phyloP scores from a whole-genome alignment of 2,329 filamentous ascomycete genomes.

The Aspergillus oerlinghausenensis region DNA sequence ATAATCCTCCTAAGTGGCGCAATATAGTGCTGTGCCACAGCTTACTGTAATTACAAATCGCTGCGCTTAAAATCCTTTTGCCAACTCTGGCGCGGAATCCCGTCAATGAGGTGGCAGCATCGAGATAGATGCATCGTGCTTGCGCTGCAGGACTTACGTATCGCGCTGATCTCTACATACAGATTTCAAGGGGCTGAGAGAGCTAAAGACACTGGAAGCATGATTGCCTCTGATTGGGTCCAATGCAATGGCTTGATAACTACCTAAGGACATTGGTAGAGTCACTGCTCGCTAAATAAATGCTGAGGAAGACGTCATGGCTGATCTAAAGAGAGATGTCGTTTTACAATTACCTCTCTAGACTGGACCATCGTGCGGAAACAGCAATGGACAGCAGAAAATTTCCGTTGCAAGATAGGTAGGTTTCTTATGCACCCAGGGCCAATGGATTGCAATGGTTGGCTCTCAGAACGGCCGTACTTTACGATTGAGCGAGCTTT shows the following conservation, averaged over 20 bases:
- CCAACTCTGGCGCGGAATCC: constrained; percentile 2
- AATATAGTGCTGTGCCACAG: constrained; percentile 10
- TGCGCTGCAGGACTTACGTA: constrained; percentile 4
- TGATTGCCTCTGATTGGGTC: background rate
- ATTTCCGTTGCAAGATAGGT: too few relatives aligned
- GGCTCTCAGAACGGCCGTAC: too few relatives aligned
- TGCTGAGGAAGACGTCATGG: background rate
- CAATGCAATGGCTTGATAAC: background rate
- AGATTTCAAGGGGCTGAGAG: background rate
- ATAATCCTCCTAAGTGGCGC: background rate
- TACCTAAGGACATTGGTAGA: background rate
- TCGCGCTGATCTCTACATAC: background rate
- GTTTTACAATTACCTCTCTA: background rate
- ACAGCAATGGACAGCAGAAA: too few relatives aligned
- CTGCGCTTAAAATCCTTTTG: constrained; percentile 2
- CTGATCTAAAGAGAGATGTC: background rate
- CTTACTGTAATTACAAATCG: constrained; percentile 2
- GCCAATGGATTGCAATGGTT: background rate
- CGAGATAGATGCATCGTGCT: constrained; percentile 4
- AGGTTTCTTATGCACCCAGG: constrained; percentile 4
- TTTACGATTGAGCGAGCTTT: background rate
- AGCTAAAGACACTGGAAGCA: background rate
- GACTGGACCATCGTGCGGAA: background rate
- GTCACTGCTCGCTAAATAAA: background rate
- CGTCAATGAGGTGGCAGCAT: constrained; percentile 6